A percentile compares a stretch with the other conserved stretches of the same genome.
Conservation (phyloP, 768 basidiomycete species). For the Tylopilus felleus region DNA sequence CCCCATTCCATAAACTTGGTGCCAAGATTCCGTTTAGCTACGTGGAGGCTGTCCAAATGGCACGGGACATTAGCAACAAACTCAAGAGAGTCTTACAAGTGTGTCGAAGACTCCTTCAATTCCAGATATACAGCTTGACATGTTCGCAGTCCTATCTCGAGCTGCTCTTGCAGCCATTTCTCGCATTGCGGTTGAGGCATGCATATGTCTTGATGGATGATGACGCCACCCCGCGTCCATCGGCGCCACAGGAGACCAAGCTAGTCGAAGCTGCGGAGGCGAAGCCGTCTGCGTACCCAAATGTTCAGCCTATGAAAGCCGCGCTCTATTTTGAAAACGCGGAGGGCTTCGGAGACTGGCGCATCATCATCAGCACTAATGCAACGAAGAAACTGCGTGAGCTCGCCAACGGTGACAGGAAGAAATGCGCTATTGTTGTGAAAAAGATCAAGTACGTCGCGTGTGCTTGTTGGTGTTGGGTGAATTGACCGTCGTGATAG, state of each 20-base stretch:
- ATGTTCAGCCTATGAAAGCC: constrained; percentile 56
- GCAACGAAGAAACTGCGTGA: constrained; percentile 51
- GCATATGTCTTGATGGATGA: constrained; percentile 6
- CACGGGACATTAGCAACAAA: constrained; percentile 14
- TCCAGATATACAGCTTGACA: not conserved
- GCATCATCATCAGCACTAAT: constrained; percentile 51
- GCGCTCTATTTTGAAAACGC: constrained; percentile 58
- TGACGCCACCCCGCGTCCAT: not conserved
- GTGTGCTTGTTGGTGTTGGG: not conserved
- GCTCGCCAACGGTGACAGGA: constrained; percentile 41
- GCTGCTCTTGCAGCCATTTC: constrained; percentile 15
- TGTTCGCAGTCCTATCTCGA: constrained; percentile 25
- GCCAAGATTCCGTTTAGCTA: constrained; percentile 23
- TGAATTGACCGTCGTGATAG: constrained; percentile 31
- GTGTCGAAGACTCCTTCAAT: not conserved
- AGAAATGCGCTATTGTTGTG: constrained; percentile 50
- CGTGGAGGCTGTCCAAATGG: constrained; percentile 16
- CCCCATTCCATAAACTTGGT: constrained; percentile 31
- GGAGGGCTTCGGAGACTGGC: constrained; percentile 63
- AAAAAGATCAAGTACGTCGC: constrained; percentile 63
- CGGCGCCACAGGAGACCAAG: not conserved
- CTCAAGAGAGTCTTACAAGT: constrained; percentile 33
- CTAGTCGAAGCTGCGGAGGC: constrained; percentile 1
- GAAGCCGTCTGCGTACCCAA: constrained; percentile 36
- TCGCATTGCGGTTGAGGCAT: constrained; percentile 8